Base-by-base conservation (phyloP, 2,329 filamentous ascomycete genomes). In the Cladosporium sp. region DNA sequence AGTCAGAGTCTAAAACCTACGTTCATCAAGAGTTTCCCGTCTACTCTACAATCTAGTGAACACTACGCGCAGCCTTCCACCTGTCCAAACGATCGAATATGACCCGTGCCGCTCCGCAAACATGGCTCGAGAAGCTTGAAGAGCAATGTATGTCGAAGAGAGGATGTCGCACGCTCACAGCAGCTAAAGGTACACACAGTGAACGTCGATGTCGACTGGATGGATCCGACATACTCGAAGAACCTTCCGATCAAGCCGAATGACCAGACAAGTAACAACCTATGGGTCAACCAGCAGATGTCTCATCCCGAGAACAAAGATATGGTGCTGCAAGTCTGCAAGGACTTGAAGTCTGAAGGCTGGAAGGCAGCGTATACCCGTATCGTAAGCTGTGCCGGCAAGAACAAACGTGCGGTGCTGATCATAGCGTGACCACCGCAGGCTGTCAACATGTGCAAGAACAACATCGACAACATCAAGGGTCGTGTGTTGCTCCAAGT, bases 391-490 rank as follows among this genome's bases (percentile, higher is more conserved):
- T 23, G 33, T 11, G 26, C 28, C 52, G 10, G 2, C 11, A 6
- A n/a, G 16, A 6, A 12, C 28, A 33, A 21, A n/a, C 16, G 28
- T 31, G 29, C 52, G 14, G 18, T 2, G 18, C 52, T 55, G 29
- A 55, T 33, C 16, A n/a, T 5, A 18, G 10, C 1, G 29, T 65
- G 44, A 68, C 33, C 4, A 44, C 18, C 18, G 26, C 35, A 68
- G 68, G 68, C 68, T 37, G 68, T 69, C 18, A 56, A 63, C 28
- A 69, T 68, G 68, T 68, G 68, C 62, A 69, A 69, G 52, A 53
- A 67, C 64, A 69, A 69, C 28, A 66, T 69, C 28, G 67, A 69
- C 53, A 69, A 69, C 44, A 69, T 69, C 65, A 69, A 67, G 62
- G 67, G 68, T 40, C 68, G 67, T 26, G 68, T 69, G 18, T 46